Base-by-base conservation (phyloP, 169 alveolate genomes). In the Cryptosporidium canis region DNA sequence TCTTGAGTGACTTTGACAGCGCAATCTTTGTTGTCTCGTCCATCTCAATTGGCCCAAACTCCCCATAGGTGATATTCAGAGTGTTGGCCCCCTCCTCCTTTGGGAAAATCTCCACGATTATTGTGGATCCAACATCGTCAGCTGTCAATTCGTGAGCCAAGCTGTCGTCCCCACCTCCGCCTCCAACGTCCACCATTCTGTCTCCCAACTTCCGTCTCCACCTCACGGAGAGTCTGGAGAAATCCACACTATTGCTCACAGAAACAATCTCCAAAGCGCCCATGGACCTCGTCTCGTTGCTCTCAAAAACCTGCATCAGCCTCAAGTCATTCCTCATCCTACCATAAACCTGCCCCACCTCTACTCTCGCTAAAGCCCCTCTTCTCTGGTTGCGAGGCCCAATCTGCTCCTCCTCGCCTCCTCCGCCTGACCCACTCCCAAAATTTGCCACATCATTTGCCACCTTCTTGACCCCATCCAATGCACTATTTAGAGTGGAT, bases 201-300 rank as follows among this genome's bases (percentile, higher is more conserved):
- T 44, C 64, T 16, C 87, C 77, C 6, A 41, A 37, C 29, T 61
- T 77, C 27, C 87, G 51, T 77, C 64, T 77, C 87, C 87, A 77
- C 27, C 43, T 77, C 11, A 55, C 12, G 0, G 14, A 9, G 9
- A 58, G 18, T 24, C 58, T 29, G 16, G 47, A 24, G 27, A 41
- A 56, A 24, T 77, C 51, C 8, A 77, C 14, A 56, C 41, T 41
- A 27, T 29, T 21, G 14, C 4, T 77, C 0, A 21, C n/a, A 5
- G 87, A 61, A 27, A 41, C 47, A 18, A 77, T 27, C 27, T 39
- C 64, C 12, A 77, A 27, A 39, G 44, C 24, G 21, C 87, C 87
- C 87, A 77, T 77, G 1, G 87, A 77, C 18, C 35, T 56, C 1
- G 39, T 41, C 21, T 77, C 87, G n/a, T n/a, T n/a, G 27, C 29